Conservation (phyloP, 2,329 filamentous ascomycete species). For the Ramularia collo-cygni region DNA sequence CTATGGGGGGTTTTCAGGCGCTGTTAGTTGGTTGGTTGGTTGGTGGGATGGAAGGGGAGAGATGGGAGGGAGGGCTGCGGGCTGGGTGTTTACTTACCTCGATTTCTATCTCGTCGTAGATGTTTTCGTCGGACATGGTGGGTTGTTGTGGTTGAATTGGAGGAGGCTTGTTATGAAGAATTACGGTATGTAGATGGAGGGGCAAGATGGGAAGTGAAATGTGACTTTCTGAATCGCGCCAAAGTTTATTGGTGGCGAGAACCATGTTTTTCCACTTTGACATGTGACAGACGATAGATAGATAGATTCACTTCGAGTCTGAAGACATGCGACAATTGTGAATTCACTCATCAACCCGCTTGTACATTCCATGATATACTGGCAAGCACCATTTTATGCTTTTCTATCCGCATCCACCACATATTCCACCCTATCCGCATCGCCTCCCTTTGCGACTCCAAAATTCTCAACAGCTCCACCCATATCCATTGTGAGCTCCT, state of each 20-base stretch:
- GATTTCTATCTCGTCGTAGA: slow-evolving; percentile 98
- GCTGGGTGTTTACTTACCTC: slow-evolving; percentile 43
- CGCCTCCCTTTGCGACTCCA: slow-evolving; percentile 20
- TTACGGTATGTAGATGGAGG: too few relatives aligned
- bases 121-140: slow-evolving; percentile 35
- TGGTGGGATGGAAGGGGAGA: not conserved
- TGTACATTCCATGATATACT: too few relatives aligned
- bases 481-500: slow-evolving; percentile 21
- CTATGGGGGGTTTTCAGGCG: too few relatives aligned
- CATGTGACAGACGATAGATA: too few relatives aligned
- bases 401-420: slow-evolving; percentile 14
- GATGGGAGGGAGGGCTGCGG: not conserved
- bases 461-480: slow-evolving; percentile 22
- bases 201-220: too few relatives aligned
- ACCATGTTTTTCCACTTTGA: too few relatives aligned
- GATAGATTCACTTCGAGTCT: too few relatives aligned
- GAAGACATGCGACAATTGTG: too few relatives aligned
- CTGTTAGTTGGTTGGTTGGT: not conserved
- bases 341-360: too few relatives aligned
- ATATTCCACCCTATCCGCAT: slow-evolving; percentile 18
- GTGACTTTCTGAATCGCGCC: too few relatives aligned
- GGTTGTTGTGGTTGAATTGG: not conserved
- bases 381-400: slow-evolving; percentile 2
- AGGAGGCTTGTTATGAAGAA: not conserved
- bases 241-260: too few relatives aligned